Evolutionary conservation across 2,329 filamentous ascomycete genomes (phyloP), one percentile per base, ranked within the genome.

Genomic region (Colletotrichum noveboracense): DNA sequence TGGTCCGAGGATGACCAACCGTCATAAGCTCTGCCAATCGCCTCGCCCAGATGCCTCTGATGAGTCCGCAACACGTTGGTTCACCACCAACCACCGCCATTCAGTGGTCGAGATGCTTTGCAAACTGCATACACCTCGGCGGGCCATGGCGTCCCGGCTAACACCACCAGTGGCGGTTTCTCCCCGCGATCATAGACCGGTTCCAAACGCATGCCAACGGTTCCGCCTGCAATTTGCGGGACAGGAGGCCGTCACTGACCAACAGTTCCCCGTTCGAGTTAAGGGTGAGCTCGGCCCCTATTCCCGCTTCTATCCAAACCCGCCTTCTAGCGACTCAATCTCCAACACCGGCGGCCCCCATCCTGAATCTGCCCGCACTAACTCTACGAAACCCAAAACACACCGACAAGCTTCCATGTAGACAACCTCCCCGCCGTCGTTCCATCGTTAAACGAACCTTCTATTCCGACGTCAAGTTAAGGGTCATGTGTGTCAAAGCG

Each of bases 341-440:
- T 75, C 73, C 73, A 72, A 75, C 69, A 72, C 73, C 48, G 73
- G 70, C 43, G 56, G 68, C 73, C 70, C 38, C 62, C 73, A 28
- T 67, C 10, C 69, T 68, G 38, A 64, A 52, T 56, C 38, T 67
- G 36, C 43, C 32, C 21, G 64, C 73, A 32, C 70, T 26, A 58
- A 52, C 71, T n/a, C 30, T 34, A 12, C 68, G 62, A 34, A 75
- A 73, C 64, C 70, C 71, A 68, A 73, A 75, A 75, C 73, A 73
- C 70, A 73, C 62, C 70, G 70, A 68, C 70, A 73, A 65, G 28
- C 43, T 65, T 56, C 64, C 55, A 64, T 21, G 36, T 60, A 32
- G 34, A 58, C 55, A 38, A 55, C 61, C 38, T n/a, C 55, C 38
- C 55, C 38, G 69, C 69, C 68, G 30, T 67, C 30, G 34, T 75